Base-by-base conservation (phyloP, 1,284 basidiomycete species). In the Apiotrichum brassicae region DNA sequence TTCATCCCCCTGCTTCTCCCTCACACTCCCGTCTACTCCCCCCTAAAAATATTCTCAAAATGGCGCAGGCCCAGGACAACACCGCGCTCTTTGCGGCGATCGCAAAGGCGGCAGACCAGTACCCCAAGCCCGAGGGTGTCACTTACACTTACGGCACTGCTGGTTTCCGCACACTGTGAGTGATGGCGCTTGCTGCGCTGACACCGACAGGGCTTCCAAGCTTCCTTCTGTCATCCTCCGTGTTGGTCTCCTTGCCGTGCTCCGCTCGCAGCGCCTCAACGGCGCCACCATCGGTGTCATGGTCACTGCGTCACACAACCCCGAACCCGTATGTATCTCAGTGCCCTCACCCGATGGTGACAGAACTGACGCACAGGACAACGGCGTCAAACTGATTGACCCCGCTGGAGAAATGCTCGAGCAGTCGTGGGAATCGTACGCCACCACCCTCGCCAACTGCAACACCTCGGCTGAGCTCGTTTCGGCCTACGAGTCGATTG, bases 381-480 rank as follows among this genome's bases (percentile, higher is more conserved):
- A 99, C 71, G 95, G 95, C 30, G 90, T 97, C 56, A 99, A 98
- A 73, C 82, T 98, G 44, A 90, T 99, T 38, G 95, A 99, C 75
- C 89, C 95, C 16, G 83, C 83, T 13, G 95, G 95, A n/a, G 95
- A 99, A 72, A 99, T 99, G 95, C 81, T 99, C n/a, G 87, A 94
- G 65, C 77, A 86, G 1, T 81, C 87, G 28, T 99, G 95, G 95
- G 95, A 99, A 72, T 68, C 72, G 0, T 82, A 94, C 68, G 93
- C 94, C 19, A 94, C 95, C 6, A 72, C 74, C 6, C 76, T 98
- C n/a, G 87, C 93, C 53, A 98, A 98, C 71, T 89, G 90, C 19
- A 61, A 79, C 12, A 82, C 81, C 18, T 82, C 84, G 8, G 79
- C 82, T 39, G 83, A 83, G 28, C 83, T 98, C 68, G 66, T 93